Evolutionary conservation across 148 eudicot species (phyloP), one percentile per base, ranked within the genome.

Genomic region (Cornus controversa): DNA sequence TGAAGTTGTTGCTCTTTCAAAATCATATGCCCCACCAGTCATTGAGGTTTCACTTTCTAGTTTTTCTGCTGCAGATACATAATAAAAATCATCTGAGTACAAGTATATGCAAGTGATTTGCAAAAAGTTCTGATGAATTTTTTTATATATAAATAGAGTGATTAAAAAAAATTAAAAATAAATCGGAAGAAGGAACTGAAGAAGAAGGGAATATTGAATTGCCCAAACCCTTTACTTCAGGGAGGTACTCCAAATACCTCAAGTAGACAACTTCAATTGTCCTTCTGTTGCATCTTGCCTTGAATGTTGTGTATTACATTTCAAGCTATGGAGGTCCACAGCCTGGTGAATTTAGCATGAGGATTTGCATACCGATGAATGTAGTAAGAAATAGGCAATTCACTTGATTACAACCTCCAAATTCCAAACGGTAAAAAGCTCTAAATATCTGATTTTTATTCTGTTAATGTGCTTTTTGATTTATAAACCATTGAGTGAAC

Each of bases 1-100:
- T 29, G 95, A 88, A 62, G 85, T 89, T 50, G 95, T 89, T 67
- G 95, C 90, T 73, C 74, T 87, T 45, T 82, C 67, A 71, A 91
- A 91, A 85, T 85, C 90, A 77, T 85, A 87, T 47, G 95, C 91
- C 23, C 95, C 95, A 60, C 95, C 95, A 54, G 95, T 91, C 60
- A 86, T 81, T 14, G 86, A 42, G 28, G 54, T 69, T 25, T 76
- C 73, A 23, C 83, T 83, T 67, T 74, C 83, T n/a, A 47, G 10
- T 76, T 67, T 79, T 42, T 87, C 89, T 81, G 77, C 45, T 15
- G 73, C 31, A 67, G 8, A 71, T 40, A 28, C 25, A 66, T 3
- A 67, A 31, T 18, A 16, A 37, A 31, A 66, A 37, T 36, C 3
- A 54, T 34, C 69, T 64, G 65, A 23, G 77, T 29, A 18, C 68